Conservation (phyloP, 2,329 filamentous ascomycete species). For the Ustulina deusta region DNA sequence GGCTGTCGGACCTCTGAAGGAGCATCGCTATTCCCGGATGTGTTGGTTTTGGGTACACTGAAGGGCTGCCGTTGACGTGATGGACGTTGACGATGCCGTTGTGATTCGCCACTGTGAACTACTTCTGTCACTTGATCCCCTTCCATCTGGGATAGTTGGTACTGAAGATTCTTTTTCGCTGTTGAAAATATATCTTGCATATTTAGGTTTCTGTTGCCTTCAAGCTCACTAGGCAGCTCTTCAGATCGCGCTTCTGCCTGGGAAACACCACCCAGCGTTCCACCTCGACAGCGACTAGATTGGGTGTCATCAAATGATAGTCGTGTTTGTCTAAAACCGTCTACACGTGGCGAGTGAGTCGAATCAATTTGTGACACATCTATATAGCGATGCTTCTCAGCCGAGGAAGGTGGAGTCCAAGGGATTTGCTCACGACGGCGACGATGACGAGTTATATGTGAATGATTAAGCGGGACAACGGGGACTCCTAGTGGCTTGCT, state of each 20-base stretch:
- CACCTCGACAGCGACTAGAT: conserved; percentile 27
- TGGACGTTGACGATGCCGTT: conserved; percentile 16
- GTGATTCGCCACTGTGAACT: background rate
- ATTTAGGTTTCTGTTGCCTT: background rate
- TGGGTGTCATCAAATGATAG: conserved; percentile 43
- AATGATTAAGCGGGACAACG: conserved; percentile 5
- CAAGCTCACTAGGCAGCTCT: background rate
- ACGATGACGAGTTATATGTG: conserved; percentile 31
- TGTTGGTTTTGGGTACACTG: conserved; percentile 27
- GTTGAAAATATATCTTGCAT: conserved; percentile 34
- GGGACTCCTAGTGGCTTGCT: conserved; percentile 13
- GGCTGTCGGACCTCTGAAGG: conserved; percentile 42
- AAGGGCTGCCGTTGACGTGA: conserved; percentile 29
- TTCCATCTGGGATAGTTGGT: conserved; percentile 38
- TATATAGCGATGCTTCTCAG: conserved; percentile 25
- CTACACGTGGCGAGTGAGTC: background rate
- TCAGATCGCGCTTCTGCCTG: background rate
- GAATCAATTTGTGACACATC: conserved; percentile 10
- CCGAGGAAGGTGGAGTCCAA: conserved; percentile 51
- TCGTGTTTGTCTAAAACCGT: conserved; percentile 44
- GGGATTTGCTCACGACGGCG: conserved; percentile 40
- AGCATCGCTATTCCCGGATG: conserved; percentile 16
- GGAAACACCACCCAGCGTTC: conserved; percentile 10
- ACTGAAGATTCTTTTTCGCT: conserved; percentile 35
- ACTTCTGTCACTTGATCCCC: background rate